Base-by-base conservation (phyloP, 164 flowering plant genomes). In the Aristolochia fimbriata region DNA sequence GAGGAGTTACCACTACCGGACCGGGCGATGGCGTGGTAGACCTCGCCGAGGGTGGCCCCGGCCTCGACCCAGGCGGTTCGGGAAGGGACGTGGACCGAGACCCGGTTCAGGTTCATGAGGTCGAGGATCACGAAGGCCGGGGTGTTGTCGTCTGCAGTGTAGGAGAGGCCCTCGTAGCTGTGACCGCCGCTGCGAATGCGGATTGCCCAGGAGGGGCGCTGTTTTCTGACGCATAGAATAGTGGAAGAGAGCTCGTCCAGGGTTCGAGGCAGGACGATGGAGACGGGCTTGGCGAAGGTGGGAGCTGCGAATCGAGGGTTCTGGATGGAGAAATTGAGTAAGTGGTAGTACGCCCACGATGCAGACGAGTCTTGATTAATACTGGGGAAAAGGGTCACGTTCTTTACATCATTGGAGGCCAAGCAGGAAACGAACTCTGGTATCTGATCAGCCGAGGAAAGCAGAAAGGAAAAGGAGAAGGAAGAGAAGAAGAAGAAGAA, bases 11-110 rank as follows among this genome's bases (percentile, higher is more conserved):
- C n/a, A n/a, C n/a, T n/a, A n/a, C 68, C 66, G 16, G 62, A 41
- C 65, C 45, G 22, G 24, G 71, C 65, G 15, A 73, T 73, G 11
- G 46, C 62, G 33, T 69, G 24, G 55, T 70, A 73, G 0, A 55
- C 57, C 68, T 73, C 73, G 15, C 76, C 76, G 4, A 73, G 73
- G 1, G 76, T 73, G 3, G 73, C 76, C 5, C 76, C 76, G 8
- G 68, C 73, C 53, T 69, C 68, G 3, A 70, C 66, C 76, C 76
- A 73, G 2, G 71, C 71, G 0, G 71, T 73, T 57, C 51, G 37
- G 3, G 65, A 65, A 15, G 43, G 46, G 19, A 70, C 25, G 20
- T 73, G 68, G 0, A 73, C 71, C 4, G 41, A 24, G 19, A 73
- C 66, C 17, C 48, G 23, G 57, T 61, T 73, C 48, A 70, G 33